Base-by-base conservation (phyloP, 345 rosid species). In the Eucalyptus camaldulensis region DNA sequence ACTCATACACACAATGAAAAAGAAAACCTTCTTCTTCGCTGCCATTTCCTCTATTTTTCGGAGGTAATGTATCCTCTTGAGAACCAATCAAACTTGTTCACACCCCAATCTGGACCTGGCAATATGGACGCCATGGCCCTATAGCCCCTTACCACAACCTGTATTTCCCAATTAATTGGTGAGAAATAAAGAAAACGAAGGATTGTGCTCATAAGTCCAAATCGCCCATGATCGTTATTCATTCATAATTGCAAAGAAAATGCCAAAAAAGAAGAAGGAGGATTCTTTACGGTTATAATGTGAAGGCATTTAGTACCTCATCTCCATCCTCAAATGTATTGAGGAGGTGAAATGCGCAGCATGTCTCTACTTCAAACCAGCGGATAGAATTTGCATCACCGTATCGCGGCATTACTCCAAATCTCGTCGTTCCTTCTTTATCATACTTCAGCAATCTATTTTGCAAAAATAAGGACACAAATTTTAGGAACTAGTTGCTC, bases 391-490 rank as follows among this genome's bases (percentile, higher is more conserved):
- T 90, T n/a, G 92, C 86, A 87, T 92, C 91, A 2, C 95, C 95
- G 31, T 93, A 93, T 24, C 94, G 93, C 12, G 95, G 95, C 93
- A 95, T 93, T 33, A 93, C 62, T 6, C 95, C 95, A 22, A 94
- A 93, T 89, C 92, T 92, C 10, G 95, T 92, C 47, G 89, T 90
- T 29, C 90, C 94, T 87, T 91, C 90, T 80, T 88, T 90, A 49
- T 92, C 80, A 69, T 87, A 92, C 76, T 90, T 89, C 13, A 91
- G 51, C 47, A 95, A 90, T 85, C 95, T 94, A 31, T 16, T 69
- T 31, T 3, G 80, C 13, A 0, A 69, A 67, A 31, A 69, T 17
- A 56, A 56, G 62, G 62, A 56, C 62, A 56, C 12, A 22, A 56
- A 56, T 56, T 22, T 56, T 0, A 56, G 62, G 27, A 56, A 24